Evolutionary conservation across 306 rosid species (phyloP).

Genomic region (Malus orientalis): DNA sequence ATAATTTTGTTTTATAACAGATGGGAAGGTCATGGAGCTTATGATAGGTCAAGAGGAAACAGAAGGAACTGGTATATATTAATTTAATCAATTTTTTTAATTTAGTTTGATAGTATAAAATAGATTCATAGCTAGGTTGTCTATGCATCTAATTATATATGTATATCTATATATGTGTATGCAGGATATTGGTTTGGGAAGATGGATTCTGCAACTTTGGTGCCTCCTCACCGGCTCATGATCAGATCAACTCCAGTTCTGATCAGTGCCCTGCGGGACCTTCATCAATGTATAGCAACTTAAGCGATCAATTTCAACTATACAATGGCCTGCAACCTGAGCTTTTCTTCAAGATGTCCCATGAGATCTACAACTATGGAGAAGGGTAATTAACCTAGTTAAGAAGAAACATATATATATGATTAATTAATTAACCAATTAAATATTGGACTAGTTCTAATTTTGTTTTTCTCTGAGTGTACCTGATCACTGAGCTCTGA

Average conservation of each 20-base stretch:
- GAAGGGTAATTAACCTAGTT: constrained; percentile 58
- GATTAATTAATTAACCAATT: neutral
- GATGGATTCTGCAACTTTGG: constrained; percentile 98
- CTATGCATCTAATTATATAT: neutral
- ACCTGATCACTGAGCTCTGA: neutral
- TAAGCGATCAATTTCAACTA: constrained; percentile 47
- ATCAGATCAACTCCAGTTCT: constrained; percentile 37
- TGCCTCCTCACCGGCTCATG: constrained; percentile 41
- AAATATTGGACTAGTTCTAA: neutral
- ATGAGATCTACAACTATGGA: constrained; percentile 98
- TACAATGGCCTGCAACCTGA: constrained; percentile 86
- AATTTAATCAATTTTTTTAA: neutral
- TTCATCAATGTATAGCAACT: constrained; percentile 53
- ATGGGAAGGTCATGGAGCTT: constrained; percentile 97
- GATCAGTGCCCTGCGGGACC: constrained; percentile 34
- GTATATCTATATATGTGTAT: neutral
- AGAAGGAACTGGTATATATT: constrained; percentile 78
- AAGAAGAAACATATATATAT: neutral
- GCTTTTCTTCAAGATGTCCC: constrained; percentile 99
- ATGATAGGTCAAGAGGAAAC: constrained; percentile 96
- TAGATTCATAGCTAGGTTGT: neutral
- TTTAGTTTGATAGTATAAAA: neutral
- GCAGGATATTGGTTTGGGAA: constrained; percentile 98
- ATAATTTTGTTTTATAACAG: constrained; percentile 23
- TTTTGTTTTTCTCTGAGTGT: neutral